These are phyloP conservation scores for Erigeron canadensis DNA, from an alignment of 129 eudicot species.

Conservation along the genomic window DNA sequence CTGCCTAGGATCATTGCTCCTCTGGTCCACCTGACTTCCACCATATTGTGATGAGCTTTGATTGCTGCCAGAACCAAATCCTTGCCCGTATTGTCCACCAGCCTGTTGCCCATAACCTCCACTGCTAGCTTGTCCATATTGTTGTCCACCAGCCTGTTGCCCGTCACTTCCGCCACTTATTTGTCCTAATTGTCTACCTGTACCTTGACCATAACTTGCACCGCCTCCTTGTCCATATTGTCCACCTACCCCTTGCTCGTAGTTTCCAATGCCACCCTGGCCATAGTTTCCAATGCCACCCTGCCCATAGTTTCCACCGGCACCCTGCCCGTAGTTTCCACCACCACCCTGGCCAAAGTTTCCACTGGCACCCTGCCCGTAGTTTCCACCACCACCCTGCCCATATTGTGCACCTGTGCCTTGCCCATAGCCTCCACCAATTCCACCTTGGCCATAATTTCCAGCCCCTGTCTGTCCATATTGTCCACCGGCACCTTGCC, in stretches of 20 bases:
- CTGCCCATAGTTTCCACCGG: constrained; percentile 30
- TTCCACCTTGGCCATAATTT: constrained; percentile 23
- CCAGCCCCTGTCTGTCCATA: constrained; percentile 33
- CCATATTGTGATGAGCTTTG: constrained; percentile 35
- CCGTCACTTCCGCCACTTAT: constrained; percentile 5
- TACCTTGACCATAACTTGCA: constrained; percentile 22
- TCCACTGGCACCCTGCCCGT: constrained; percentile 32
- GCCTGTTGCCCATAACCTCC: constrained; percentile 33
- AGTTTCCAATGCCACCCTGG: constrained; percentile 32
- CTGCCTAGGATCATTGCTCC: constrained; percentile 31
- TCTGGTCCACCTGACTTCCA: constrained; percentile 34
- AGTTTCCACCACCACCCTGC: constrained; percentile 25
- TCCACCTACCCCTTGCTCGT: constrained; percentile 34
- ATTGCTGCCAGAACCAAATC: constrained; percentile 17
- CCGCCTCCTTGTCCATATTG: constrained; percentile 29
- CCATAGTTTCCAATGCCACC: constrained; percentile 31
- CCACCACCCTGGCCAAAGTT: constrained; percentile 24
- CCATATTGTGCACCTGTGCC: constrained; percentile 23
- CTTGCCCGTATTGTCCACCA: constrained; percentile 32
- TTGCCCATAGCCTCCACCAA: constrained; percentile 25
- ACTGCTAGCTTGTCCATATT: constrained; percentile 35
- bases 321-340: constrained; percentile 25
- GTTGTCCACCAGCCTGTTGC: constrained; percentile 22
- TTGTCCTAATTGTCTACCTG: constrained; percentile 25
- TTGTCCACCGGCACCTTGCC: constrained; percentile 33